Conservation (phyloP, 164 flowering plant species). For the Amborella trichopoda region DNA sequence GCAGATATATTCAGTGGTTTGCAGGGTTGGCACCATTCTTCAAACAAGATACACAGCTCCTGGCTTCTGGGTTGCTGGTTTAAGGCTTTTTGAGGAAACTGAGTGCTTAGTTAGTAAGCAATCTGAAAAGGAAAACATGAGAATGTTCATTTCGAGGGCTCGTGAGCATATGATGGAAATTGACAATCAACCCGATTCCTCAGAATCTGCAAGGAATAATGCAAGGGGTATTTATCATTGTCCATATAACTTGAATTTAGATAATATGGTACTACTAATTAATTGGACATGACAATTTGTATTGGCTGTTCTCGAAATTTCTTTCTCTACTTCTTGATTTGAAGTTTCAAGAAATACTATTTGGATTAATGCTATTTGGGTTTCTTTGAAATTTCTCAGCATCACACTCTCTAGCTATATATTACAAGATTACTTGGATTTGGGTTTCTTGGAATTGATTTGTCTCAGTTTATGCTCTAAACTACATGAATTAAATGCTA, state of each 20-base stretch:
- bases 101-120: conserved; percentile 28
- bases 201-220: conserved; percentile 11
- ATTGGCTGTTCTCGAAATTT: not conserved
- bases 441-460: no score
- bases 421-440: no score
- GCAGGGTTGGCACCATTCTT: conserved; percentile 66
- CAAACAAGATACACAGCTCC: conserved; percentile 64
- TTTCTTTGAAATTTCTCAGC: no score
- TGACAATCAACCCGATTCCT: conserved; percentile 23
- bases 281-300: no score
- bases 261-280: no score
- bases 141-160: conserved; percentile 46
- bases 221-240: conserved; percentile 22
- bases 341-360: no score
- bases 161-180: conserved; percentile 38
- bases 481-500: no score
- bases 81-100: conserved; percentile 52
- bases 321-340: not conserved
- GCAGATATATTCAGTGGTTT: conserved; percentile 69
- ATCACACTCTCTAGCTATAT: no score
- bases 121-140: conserved; percentile 53
- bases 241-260: no score
- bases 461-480: no score
- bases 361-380: no score
- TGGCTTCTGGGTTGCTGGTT: conserved; percentile 67